Evolutionary conservation across 1,284 basidiomycete genomes (phyloP), one percentile per base, ranked within the genome.

Genomic region (Cryptococcus jaspeensis): DNA sequence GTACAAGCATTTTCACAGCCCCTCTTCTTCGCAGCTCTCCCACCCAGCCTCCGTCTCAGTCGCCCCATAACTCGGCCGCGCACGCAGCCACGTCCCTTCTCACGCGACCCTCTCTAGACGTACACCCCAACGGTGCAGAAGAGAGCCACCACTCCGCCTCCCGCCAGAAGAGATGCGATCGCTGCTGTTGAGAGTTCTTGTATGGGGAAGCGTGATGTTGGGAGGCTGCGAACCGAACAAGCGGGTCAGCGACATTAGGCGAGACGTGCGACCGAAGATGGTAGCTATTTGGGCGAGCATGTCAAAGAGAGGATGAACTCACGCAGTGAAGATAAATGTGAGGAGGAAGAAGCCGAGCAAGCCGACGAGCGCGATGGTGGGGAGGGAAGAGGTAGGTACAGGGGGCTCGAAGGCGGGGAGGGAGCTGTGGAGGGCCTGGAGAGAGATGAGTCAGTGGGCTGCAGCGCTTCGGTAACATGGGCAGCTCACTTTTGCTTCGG

Each of bases 241-340:
- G 37, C n/a, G n/a, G 41, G 9, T 36, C 20, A 15, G n/a, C 4
- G n/a, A n/a, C n/a, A n/a, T n/a, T n/a, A n/a, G n/a, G n/a, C n/a
- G n/a, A n/a, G n/a, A n/a, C n/a, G n/a, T n/a, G n/a, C n/a, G n/a
- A n/a, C n/a, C n/a, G n/a, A n/a, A n/a, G n/a, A n/a, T n/a, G n/a
- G n/a, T n/a, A n/a, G n/a, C n/a, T n/a, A 20, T n/a, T 12, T 40
- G 35, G 13, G 23, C 22, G 9, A 28, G 15, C 40, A 42, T 41
- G 18, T 22, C 36, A 32, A 42, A 5, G 49, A 35, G 20, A 35
- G 23, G 20, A 22, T 9, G n/a, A 6, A 76, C 80, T 70, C 73
- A 92, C 92, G 89, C 93, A 57, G 91, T 87, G 76, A 90, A 91
- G 80, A 92, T 90, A 80, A 94, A 94, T 0, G 87, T 84, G 49